These are phyloP conservation scores for Lithospermum erythrorhizon DNA, from an alignment of 257 asterid species.

Conservation along the genomic window DNA sequence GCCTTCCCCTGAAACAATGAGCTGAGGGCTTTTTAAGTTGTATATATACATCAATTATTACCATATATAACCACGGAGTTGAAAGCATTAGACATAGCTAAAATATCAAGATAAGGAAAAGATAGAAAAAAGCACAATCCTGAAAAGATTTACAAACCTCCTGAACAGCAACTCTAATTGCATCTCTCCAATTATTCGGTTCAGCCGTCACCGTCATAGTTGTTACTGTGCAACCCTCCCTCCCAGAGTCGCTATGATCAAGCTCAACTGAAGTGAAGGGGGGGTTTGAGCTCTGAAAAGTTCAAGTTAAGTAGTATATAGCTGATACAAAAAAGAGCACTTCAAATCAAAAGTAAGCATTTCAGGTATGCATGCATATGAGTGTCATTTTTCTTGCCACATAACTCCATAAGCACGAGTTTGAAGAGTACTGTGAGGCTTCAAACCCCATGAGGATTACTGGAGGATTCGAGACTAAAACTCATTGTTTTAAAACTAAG, in stretches of 20 bases:
- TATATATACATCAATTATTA: too few relatives aligned
- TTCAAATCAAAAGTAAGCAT: neutral
- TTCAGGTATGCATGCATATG: neutral
- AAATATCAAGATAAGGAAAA: neutral
- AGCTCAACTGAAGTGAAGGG: slow-evolving; percentile 95
- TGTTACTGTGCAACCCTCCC: slow-evolving; percentile 97
- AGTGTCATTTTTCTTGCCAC: too few relatives aligned
- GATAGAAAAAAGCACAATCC: slow-evolving; percentile 2
- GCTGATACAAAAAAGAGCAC: neutral
- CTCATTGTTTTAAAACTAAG: too few relatives aligned
- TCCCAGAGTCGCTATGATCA: slow-evolving; percentile 99
- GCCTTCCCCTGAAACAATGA: too few relatives aligned
- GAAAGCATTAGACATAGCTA: neutral
- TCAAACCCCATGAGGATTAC: too few relatives aligned
- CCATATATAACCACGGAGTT: neutral
- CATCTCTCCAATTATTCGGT: slow-evolving; percentile 89
- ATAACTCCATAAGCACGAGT: too few relatives aligned
- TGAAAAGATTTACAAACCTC: slow-evolving; percentile 54
- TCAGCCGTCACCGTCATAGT: slow-evolving; percentile 96
- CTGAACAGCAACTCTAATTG: slow-evolving; percentile 94
- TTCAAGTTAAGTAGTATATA: slow-evolving; percentile 15
- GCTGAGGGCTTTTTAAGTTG: neutral
- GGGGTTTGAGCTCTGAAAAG: slow-evolving; percentile 90
- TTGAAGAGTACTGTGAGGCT: too few relatives aligned
- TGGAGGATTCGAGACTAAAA: too few relatives aligned